Evolutionary conservation across 2,329 filamentous ascomycete genomes (phyloP), one percentile per base, ranked within the genome.

Genomic region (Tolypocladium tundrense): DNA sequence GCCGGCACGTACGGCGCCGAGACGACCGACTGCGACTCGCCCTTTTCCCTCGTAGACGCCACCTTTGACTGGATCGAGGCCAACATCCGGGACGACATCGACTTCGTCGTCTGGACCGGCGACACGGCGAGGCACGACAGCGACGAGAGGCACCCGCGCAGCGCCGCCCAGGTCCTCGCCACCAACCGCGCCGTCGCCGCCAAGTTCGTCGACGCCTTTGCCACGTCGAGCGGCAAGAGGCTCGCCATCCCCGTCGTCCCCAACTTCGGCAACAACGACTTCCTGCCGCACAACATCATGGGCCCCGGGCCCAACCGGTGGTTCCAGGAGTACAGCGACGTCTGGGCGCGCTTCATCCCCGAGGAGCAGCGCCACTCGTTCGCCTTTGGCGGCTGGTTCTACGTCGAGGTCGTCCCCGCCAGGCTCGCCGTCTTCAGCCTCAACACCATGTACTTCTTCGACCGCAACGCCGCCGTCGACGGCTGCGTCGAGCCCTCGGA

Each of bases 391-490:
- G 94, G 94, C 41, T 99, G 93, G 91, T 99, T 94, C 73, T 90
- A 87, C 63, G 87, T 90, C 56, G 94, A 99, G 72, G 93, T 96
- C 43, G 88, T 99, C 55, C 93, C 93, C 0, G 80, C 87, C 62
- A 85, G 86, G 66, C 80, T 99, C 56, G 89, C 91, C 24, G 90
- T 97, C 57, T 88, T 99, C 75, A 97, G 92, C 72, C 76, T 99
- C 64, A 99, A 99, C 72, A 97, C 93, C 0, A 82, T 99, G 75
- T 97, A 95, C 74, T 97, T 97, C 70, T 99, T 94, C 72, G 88
- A 88, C 64, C 90, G 90, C 59, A 99, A 99, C 69, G 88, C 88
- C 3, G 93, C 87, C n/a, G 88, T 97, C 24, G 91, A 99, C 69
- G 93, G 94, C 58, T 99, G 94, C 72, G 83, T 85, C 40, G 74